A percentile compares a stretch with the other conserved stretches of the same genome.
These are phyloP conservation scores for Aureobasidium lini DNA, from an alignment of 2,329 filamentous ascomycete genomes.

Conservation along the genomic window DNA sequence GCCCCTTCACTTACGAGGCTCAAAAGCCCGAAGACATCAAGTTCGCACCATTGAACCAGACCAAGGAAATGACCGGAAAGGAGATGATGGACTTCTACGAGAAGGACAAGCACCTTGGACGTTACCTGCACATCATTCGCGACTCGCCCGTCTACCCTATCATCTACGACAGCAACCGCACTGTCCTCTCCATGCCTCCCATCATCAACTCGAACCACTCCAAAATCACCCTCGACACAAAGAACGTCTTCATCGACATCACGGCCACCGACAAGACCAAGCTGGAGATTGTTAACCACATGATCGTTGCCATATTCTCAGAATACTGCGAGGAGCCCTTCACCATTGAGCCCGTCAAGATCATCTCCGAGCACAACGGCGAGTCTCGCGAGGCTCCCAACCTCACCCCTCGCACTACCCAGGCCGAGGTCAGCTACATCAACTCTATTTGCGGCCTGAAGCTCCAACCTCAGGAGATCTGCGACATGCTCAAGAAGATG, in stretches of 20 bases:
- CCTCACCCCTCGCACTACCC: conserved; percentile 65
- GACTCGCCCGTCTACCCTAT: conserved; percentile 93
- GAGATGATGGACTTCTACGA: conserved; percentile 93
- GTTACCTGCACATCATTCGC: conserved; percentile 87
- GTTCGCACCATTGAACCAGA: conserved; percentile 87
- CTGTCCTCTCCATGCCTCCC: conserved; percentile 86
- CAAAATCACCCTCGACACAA: conserved; percentile 87
- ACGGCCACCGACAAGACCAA: conserved; percentile 95
- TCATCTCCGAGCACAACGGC: conserved; percentile 85
- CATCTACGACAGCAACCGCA: conserved; percentile 81
- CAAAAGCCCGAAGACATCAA: conserved; percentile 84
- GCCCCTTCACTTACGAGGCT: conserved; percentile 95
- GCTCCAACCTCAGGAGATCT: conserved; percentile 67
- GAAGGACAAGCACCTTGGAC: conserved; percentile 84
- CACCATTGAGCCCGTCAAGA: conserved; percentile 88
- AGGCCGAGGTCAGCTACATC: conserved; percentile 86
- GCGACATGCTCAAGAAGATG: conserved; percentile 80
- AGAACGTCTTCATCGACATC: conserved; percentile 93
- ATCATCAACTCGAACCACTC: conserved; percentile 98
- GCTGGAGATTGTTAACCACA: conserved; percentile 89
- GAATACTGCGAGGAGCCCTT: conserved; percentile 81
- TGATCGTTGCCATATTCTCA: conserved; percentile 96
- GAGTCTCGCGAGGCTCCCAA: conserved; percentile 75
- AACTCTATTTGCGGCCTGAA: conserved; percentile 83
- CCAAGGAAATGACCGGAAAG: conserved; percentile 74